These are phyloP conservation scores for Pleurotus eryngii DNA, from an alignment of 768 basidiomycete genomes.

Conservation along the genomic window DNA sequence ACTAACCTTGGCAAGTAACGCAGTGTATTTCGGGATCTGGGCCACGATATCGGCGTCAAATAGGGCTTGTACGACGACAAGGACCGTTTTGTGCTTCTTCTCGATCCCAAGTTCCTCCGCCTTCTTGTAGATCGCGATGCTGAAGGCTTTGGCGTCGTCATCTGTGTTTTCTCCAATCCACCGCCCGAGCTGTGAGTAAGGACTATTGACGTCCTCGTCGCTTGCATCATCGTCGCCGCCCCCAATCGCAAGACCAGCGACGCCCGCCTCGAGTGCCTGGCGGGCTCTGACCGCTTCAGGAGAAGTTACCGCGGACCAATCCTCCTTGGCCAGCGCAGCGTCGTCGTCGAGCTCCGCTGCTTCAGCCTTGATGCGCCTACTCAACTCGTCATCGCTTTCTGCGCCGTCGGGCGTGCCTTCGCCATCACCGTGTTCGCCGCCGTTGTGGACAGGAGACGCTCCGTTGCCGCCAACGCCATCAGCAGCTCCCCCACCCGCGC, in stretches of 20 bases:
- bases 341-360: conserved; percentile 72
- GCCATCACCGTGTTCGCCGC: conserved; percentile 30
- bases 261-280: conserved; percentile 59
- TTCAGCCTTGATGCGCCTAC: conserved; percentile 88
- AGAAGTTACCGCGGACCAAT: conserved; percentile 90
- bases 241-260: conserved; percentile 46
- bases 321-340: conserved; percentile 60
- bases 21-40: conserved; percentile 62
- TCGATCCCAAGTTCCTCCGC: conserved; percentile 88
- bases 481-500: conserved; percentile 28
- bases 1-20: conserved; percentile 75
- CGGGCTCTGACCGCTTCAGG: conserved; percentile 86
- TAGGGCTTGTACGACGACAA: conserved; percentile 81
- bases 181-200: conserved; percentile 76
- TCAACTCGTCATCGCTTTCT: conserved; percentile 88
- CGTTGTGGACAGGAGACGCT: conserved; percentile 21
- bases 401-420: conserved; percentile 48
- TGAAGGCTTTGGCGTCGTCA: conserved; percentile 45
- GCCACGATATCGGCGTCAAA: conserved; percentile 71
- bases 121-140: conserved; percentile 79
- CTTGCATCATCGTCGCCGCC: conserved; percentile 78
- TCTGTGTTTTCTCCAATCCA: conserved; percentile 73
- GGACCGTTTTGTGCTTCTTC: conserved; percentile 89
- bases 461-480: conserved; percentile 20
- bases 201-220: conserved; percentile 83